Percentiles rank a stretch among this genome's conserved stretches.
These are phyloP conservation scores for Laburnicola sp. DNA, from an alignment of 2,329 filamentous ascomycete genomes.

Conservation along the genomic window DNA sequence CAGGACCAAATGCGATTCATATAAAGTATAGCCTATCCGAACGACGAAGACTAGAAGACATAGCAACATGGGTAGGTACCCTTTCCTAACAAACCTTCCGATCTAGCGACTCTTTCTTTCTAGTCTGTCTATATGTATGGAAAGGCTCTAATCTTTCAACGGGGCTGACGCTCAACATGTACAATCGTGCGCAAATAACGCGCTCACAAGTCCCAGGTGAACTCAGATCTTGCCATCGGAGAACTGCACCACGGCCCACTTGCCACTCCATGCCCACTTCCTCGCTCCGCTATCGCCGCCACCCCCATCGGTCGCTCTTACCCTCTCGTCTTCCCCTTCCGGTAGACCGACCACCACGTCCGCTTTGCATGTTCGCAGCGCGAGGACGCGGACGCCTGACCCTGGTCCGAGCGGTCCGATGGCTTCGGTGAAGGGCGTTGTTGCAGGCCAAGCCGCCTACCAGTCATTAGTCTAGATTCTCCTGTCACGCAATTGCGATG, in stretches of 20 bases:
- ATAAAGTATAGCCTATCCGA: too few species aligned
- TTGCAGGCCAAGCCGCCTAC: constrained; percentile 78
- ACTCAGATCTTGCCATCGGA: constrained; percentile 64
- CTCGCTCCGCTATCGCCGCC: constrained; percentile 71
- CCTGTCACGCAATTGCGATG: not conserved
- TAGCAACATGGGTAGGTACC: too few species aligned
- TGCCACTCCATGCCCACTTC: constrained; percentile 94
- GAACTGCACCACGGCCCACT: constrained; percentile 94
- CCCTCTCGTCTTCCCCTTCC: constrained; percentile 77
- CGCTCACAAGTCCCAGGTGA: too few species aligned
- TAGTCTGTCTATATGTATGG: too few species aligned
- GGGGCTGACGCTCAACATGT: too few species aligned
- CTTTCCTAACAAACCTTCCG: too few species aligned
- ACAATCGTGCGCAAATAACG: too few species aligned
- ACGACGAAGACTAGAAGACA: too few species aligned
- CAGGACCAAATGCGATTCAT: too few species aligned
- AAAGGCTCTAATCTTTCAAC: too few species aligned
- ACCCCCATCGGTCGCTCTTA: constrained; percentile 68
- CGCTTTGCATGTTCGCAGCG: constrained; percentile 92
- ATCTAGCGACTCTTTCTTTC: too few species aligned
- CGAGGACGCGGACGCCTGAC: constrained; percentile 81
- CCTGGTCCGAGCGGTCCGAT: constrained; percentile 82
- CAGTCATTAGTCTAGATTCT: constrained; percentile 17
- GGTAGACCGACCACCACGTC: constrained; percentile 92
- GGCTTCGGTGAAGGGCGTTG: constrained; percentile 81